These are phyloP conservation scores for Penicillium paneum DNA, from an alignment of 2,329 filamentous ascomycete genomes.

Conservation along the genomic window DNA sequence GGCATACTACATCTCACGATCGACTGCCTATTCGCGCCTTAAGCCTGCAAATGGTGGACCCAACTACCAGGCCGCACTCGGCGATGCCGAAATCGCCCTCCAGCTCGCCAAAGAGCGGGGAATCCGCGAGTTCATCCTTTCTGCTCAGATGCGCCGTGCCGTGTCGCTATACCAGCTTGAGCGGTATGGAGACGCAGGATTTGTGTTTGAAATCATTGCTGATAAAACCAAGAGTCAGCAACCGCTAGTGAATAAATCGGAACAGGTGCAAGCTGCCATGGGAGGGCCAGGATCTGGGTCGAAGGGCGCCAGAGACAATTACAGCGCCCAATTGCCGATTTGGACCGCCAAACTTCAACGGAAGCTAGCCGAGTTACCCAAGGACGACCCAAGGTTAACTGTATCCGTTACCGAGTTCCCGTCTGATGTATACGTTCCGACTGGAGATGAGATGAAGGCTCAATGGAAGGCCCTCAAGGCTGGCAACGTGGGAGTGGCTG, in stretches of 20 bases:
- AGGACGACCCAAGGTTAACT: slow-evolving; percentile 48
- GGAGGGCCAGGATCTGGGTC: slow-evolving; percentile 1
- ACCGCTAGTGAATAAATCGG: slow-evolving; percentile 29
- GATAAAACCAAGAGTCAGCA: slow-evolving; percentile 52
- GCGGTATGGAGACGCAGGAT: slow-evolving; percentile 70
- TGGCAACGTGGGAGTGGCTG: slow-evolving; percentile 9
- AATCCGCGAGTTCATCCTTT: slow-evolving; percentile 70
- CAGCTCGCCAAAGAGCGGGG: slow-evolving; percentile 63
- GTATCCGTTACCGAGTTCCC: slow-evolving; percentile 55
- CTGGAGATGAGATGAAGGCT: slow-evolving; percentile 25
- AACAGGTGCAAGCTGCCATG: slow-evolving; percentile 33
- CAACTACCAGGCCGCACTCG: slow-evolving; percentile 53
- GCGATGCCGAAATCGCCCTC: slow-evolving; percentile 66
- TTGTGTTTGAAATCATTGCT: slow-evolving; percentile 60
- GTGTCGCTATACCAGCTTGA: slow-evolving; percentile 69
- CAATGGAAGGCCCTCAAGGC: slow-evolving; percentile 33
- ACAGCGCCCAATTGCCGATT: slow-evolving; percentile 47
- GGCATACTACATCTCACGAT: slow-evolving; percentile 76
- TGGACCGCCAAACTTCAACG: slow-evolving; percentile 57
- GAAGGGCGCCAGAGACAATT: slow-evolving; percentile 19
- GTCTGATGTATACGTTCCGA: slow-evolving; percentile 44
- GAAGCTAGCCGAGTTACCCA: slow-evolving; percentile 50
- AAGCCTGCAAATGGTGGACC: slow-evolving; percentile 49
- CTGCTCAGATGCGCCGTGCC: slow-evolving; percentile 78
- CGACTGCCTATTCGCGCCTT: slow-evolving; percentile 70